Evolutionary conservation across 768 basidiomycete genomes (phyloP).

Genomic region (Hygrocybe punicea): DNA sequence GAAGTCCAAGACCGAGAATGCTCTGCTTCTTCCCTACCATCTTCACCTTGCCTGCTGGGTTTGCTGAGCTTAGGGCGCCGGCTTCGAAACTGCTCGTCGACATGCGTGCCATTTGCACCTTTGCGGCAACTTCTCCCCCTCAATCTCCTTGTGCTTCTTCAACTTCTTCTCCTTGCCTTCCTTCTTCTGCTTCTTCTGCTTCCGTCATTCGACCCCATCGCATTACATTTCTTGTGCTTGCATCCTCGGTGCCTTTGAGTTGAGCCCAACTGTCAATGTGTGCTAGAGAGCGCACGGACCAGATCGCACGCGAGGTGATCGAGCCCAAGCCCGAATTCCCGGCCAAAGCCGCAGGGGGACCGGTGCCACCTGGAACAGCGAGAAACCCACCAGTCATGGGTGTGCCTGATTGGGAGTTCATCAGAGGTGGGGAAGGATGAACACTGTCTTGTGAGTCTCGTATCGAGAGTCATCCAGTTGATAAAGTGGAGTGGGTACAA

Average conservation of each 20-base stretch:
- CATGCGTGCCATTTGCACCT: slow-evolving; percentile 39
- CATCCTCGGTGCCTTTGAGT: slow-evolving; percentile 38
- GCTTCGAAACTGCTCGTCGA: slow-evolving; percentile 69
- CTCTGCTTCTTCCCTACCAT: slow-evolving; percentile 58
- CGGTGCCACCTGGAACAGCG: background rate
- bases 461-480: too few species aligned
- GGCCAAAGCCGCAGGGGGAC: slow-evolving; percentile 39
- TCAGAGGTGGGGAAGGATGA: background rate
- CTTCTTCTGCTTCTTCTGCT: slow-evolving; percentile 20
- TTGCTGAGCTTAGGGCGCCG: slow-evolving; percentile 50
- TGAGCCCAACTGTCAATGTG: slow-evolving; percentile 72
- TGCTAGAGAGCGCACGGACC: slow-evolving; percentile 69
- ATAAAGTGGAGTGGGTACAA: too few species aligned
- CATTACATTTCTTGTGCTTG: slow-evolving; percentile 22
- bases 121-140: slow-evolving; percentile 31
- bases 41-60: slow-evolving; percentile 24
- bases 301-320: slow-evolving; percentile 75
- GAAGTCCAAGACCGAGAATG: slow-evolving; percentile 60
- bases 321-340: slow-evolving; percentile 39
- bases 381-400: slow-evolving; percentile 32
- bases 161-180: slow-evolving; percentile 27
- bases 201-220: slow-evolving; percentile 19
- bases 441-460: slow-evolving; percentile 11
- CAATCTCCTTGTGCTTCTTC: slow-evolving; percentile 26
- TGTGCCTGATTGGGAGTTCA: slow-evolving; percentile 34